Evolutionary conservation across 768 basidiomycete genomes (phyloP), one percentile per base, ranked within the genome.

Genomic region (Fibroporia radiculosa): DNA sequence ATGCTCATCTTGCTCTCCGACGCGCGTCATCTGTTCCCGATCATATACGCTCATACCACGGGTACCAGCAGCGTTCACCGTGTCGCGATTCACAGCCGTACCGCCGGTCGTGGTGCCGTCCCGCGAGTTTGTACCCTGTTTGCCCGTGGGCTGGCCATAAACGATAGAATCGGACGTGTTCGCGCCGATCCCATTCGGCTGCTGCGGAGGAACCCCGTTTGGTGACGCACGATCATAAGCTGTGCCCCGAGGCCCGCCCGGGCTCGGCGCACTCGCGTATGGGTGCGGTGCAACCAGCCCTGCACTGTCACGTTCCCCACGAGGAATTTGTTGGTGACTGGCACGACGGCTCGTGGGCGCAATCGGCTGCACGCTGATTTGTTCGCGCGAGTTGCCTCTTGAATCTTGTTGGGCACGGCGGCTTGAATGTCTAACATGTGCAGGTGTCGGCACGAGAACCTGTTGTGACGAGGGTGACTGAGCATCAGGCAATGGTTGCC

Each of bases 31-130:
- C 62, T 78, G 83, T 27, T 80, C 78, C 24, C 73, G 66, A 45
- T 84, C 83, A 53, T 84, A 86, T 33, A 81, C 67, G 14, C 68
- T 73, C 78, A 87, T 82, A 4, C 67, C 72, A 47, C 75, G 67
- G 14, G 62, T 62, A 29, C 60, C 68, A 26, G 61, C 66, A 23
- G 66, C 71, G 29, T 66, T 70, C 47, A 53, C 41, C 38, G 55
- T 62, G 50, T 62, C 66, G 29, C 58, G 68, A 47, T 52, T 54
- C 33, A 25, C 7, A 48, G 44, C 50, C 27, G 62, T 65, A n/a
- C 66, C 61, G 46, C 67, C 70, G 24, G 51, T 55, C 46, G 74
- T 75, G 16, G 74, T 71, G 32, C 70, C 71, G 42, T 80, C 79
- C 37, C 75, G 67, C 11, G 76, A 77, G 38, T 65, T 68, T 12